Evolutionary conservation across 2,329 filamentous ascomycete genomes (phyloP), one percentile per base, ranked within the genome.

Genomic region (Hypocrella siamensis): DNA sequence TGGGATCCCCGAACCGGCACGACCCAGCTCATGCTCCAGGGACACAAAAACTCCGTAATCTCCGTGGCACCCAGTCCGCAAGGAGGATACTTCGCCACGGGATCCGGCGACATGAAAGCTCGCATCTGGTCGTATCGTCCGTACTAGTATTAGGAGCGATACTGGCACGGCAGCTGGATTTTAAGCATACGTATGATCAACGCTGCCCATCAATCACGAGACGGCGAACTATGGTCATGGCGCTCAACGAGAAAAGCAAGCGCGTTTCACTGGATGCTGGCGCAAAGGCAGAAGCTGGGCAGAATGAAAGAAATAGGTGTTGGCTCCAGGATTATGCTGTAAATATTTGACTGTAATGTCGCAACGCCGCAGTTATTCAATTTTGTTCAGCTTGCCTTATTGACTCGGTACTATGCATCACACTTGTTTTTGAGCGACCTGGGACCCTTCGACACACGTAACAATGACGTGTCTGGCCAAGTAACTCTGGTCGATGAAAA

Each of bases 1-100:
- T 98, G 90, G 90, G 88, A 98, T 50, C 88, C 90, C 15, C 72
- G 79, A 46, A 94, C 85, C 15, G 90, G 88, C 22, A 79, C 82
- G 42, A 92, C 88, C 1, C 88, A 96, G 59, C 79, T 98, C 53
- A 96, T 96, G 90, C 70, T 98, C 39, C 90, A 96, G 57, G 90
- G 90, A 17, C 90, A 98, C 55, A 96, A 96, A 68, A 96, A 96
- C 59, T 93, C 84, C 9, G 90, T 98, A 45, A 96, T 96, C 47
- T 94, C 86, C 3, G 90, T 98, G 32, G 88, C 90, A 2, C 90
- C 90, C 16, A 93, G 85, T 56, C 90, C 90, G 12, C 76, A 72
- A 22, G 86, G 85, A 36, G 75, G 76, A 40, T 78, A 84, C 51
- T 98, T 98, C 52, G 90, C 90, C 26, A 98, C 90, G 5, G 90